Conservation (phyloP, 192 early-diverging fungal genomes). For the Cetraspora pellucida region DNA sequence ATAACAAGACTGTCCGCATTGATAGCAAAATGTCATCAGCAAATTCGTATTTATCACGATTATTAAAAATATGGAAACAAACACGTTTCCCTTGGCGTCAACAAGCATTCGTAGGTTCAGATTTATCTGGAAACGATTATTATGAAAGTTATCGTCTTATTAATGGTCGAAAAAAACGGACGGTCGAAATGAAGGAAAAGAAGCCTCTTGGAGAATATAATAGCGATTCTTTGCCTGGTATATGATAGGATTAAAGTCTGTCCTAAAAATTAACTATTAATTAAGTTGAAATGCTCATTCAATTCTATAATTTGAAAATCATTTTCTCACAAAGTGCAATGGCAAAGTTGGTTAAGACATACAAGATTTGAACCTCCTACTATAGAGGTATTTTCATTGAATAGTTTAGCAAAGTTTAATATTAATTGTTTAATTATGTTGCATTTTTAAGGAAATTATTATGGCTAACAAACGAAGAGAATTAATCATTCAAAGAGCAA, state of each 20-base stretch:
- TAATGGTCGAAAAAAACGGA: slow-evolving; percentile 19
- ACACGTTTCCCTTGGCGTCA: slow-evolving; percentile 19
- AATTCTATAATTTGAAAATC: background rate
- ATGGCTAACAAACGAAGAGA: slow-evolving; percentile 15
- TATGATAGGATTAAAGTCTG: background rate
- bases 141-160: slow-evolving; percentile 8
- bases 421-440: background rate
- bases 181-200: slow-evolving; percentile 17
- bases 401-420: background rate
- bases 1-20: too few species aligned
- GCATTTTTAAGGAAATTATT: background rate
- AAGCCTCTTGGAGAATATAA: slow-evolving; percentile 9
- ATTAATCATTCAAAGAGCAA: slow-evolving; percentile 21
- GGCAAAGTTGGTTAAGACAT: slow-evolving; percentile 35
- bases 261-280: too few species aligned
- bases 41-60: background rate
- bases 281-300: background rate
- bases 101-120: slow-evolving; percentile 16
- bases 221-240: slow-evolving; percentile 25
- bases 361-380: slow-evolving; percentile 30
- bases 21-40: background rate
- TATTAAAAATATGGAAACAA: slow-evolving; percentile 1
- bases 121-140: slow-evolving; percentile 30
- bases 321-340: slow-evolving; percentile 22
- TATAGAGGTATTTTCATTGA: slow-evolving; percentile 9